Base-by-base conservation (phyloP, 2,329 filamentous ascomycete genomes). In the Trichoderma sp. region DNA sequence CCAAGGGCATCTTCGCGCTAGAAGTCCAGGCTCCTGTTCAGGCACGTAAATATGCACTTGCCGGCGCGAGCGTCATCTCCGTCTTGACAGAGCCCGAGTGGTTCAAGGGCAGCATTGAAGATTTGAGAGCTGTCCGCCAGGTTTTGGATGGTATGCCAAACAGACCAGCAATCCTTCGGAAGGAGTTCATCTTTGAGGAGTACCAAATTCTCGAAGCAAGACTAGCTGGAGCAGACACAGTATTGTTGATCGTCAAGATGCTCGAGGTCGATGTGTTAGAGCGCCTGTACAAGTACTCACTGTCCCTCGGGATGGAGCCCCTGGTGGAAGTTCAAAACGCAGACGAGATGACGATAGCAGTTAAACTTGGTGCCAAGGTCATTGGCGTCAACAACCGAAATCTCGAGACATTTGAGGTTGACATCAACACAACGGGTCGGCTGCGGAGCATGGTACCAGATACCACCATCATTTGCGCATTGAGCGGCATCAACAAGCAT, bases 361-460 rank as follows among this genome's bases (percentile, higher is more conserved):
- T 97, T 54, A 87, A 91, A 67, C 85, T 99, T 25, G 95, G 94
- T 12, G 87, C 95, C 25, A 91, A 94, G 79, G 94, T 93, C 42
- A 97, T 99, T 74, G 95, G 95, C 29, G 95, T 99, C 73, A 99
- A 99, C 81, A 99, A 99, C 82, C 90, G 95, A 66, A 97, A 99
- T 75, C 84, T 99, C 13, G 94, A 94, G 73, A 98, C 90, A 74
- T 99, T 99, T 74, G 94, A 98, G 76, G 95, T 99, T 22, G 96
- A 99, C 77, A 87, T 99, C 70, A 89, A 92, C 70, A 99, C 94
- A 0, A 97, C 94, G 1, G 93, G 91, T 75, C 90, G 94, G 27
- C 82, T 99, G 58, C 92, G 97, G 80, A 90, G 89, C 74, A 90
- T 94, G 81, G 94, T 97, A 3, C 91, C 93, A 2, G 87, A 92